These are phyloP conservation scores for Monosporozyma aquatica DNA, from an alignment of 805 yeast species.

Conservation along the genomic window DNA sequence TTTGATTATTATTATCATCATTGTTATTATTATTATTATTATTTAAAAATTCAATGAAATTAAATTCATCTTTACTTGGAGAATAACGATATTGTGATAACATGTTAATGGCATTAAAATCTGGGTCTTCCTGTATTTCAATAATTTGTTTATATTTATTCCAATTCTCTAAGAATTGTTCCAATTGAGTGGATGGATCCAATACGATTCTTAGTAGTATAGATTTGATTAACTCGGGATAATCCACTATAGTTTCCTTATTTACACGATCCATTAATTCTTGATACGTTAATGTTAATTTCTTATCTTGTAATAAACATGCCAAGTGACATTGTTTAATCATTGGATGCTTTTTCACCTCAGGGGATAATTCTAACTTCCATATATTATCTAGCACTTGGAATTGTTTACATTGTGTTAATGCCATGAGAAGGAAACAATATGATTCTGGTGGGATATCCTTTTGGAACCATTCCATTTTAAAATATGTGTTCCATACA, in stretches of 20 bases:
- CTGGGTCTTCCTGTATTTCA: slow-evolving; percentile 7
- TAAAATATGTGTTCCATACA: slow-evolving; percentile 25
- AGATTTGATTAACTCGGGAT: not conserved
- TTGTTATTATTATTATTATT: too few relatives aligned
- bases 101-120: slow-evolving; percentile 17
- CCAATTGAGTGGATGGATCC: slow-evolving; percentile 6
- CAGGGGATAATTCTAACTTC: slow-evolving; percentile 19
- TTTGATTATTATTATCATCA: too few relatives aligned
- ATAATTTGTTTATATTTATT: not conserved
- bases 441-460: slow-evolving; percentile 14
- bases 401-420: slow-evolving; percentile 14
- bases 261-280: not conserved
- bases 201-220: slow-evolving; percentile 15
- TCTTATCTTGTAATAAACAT: slow-evolving; percentile 9
- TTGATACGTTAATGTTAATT: slow-evolving; percentile 4
- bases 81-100: slow-evolving; percentile 14
- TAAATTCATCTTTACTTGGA: slow-evolving; percentile 10
- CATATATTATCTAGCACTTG: slow-evolving; percentile 17
- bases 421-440: slow-evolving; percentile 17
- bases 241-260: not conserved
- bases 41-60: not conserved
- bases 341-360: slow-evolving; percentile 11
- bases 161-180: not conserved
- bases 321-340: slow-evolving; percentile 18
- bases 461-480: slow-evolving; percentile 5